Conservation (phyloP, 441 rosid species). For the Pelargonium cotyledonis region DNA sequence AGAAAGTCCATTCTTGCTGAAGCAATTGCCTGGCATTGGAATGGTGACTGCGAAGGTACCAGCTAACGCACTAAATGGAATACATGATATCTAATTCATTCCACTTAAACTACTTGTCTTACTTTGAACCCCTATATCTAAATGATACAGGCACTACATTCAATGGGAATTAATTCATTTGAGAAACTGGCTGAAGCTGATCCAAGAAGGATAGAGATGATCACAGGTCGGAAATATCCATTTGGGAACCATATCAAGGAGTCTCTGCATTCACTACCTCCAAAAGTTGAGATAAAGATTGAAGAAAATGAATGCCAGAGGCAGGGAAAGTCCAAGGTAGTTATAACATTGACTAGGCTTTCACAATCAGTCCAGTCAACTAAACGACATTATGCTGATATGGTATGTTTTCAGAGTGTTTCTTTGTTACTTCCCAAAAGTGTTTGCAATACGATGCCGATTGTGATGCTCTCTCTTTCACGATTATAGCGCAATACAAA, state of each 20-base stretch:
- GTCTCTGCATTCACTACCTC: constrained; percentile 75
- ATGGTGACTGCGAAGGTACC: constrained; percentile 98
- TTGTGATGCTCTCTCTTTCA: background rate
- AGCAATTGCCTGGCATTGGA: constrained; percentile 93
- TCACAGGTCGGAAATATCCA: constrained; percentile 86
- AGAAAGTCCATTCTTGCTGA: constrained; percentile 84
- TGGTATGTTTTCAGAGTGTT: constrained; percentile 39
- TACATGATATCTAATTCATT: constrained; percentile 4
- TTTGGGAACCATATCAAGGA: constrained; percentile 97
- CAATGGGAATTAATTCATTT: constrained; percentile 85
- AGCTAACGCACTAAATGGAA: background rate
- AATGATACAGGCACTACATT: constrained; percentile 63
- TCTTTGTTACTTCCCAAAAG: constrained; percentile 5
- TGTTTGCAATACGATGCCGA: constrained; percentile 1
- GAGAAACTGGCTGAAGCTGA: constrained; percentile 84
- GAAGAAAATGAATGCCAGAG: constrained; percentile 53
- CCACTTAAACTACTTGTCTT: background rate
- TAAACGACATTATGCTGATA: constrained; percentile 82
- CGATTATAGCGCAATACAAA: constrained; percentile 12
- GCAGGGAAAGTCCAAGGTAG: constrained; percentile 54
- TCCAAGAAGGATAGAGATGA: constrained; percentile 93
- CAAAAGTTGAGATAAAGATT: constrained; percentile 60
- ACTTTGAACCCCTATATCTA: constrained; percentile 1
- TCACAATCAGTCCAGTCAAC: constrained; percentile 52
- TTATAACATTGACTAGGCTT: constrained; percentile 65